Conservation (phyloP, 345 rosid species). For the Hibiscus mutabilis region DNA sequence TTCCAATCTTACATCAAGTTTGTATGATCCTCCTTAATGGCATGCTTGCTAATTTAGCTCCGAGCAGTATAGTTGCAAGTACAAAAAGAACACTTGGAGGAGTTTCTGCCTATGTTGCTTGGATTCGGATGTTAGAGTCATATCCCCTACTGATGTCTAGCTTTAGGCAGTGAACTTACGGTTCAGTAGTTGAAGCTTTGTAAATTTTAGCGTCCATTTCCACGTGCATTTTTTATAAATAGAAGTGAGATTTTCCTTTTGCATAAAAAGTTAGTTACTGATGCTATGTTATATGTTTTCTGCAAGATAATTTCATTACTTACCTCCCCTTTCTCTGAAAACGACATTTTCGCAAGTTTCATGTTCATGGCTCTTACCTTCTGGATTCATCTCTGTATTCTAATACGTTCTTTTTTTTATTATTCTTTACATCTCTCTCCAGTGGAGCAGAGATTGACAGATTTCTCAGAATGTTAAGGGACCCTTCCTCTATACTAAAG, state of each 20-base stretch:
- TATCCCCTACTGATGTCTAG: too few relatives aligned
- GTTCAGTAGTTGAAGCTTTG: not conserved
- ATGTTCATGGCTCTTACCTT: not conserved
- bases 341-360: not conserved
- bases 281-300: not conserved
- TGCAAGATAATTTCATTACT: not conserved
- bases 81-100: too few relatives aligned
- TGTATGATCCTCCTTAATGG: not conserved
- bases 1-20: not conserved
- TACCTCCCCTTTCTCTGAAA: not conserved
- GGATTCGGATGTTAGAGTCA: not conserved
- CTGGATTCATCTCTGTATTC: not conserved
- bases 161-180: not conserved
- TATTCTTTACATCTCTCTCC: not conserved
- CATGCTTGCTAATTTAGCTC: too few relatives aligned
- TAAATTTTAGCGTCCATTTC: too few relatives aligned
- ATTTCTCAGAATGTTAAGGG: constrained; percentile 62
- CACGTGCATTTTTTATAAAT: too few relatives aligned
- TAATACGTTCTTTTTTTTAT: not conserved
- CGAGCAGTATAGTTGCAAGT: not conserved
- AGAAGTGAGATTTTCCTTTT: too few relatives aligned
- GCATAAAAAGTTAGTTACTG: not conserved
- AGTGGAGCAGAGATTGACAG: constrained; percentile 86
- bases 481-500: constrained; percentile 51
- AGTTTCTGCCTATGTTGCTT: not conserved